Evolutionary conservation across 2,329 filamentous ascomycete species (phyloP).

Genomic region (Cladosporium sphaerospermum): DNA sequence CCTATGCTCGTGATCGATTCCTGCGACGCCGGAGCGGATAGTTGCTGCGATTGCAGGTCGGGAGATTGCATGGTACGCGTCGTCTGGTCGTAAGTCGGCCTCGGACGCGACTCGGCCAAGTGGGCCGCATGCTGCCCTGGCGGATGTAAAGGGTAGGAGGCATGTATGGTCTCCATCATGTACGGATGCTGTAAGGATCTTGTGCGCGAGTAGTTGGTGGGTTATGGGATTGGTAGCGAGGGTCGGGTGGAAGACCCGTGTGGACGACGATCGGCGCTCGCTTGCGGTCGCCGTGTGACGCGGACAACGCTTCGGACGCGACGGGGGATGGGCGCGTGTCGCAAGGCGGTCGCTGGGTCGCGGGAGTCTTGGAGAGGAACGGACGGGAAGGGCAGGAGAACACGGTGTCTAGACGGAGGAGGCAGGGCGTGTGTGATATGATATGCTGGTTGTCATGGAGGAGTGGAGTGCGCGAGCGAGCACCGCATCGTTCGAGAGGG

Average conservation of each 20-base stretch:
- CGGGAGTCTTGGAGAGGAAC: neutral
- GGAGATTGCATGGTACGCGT: conserved; percentile 22
- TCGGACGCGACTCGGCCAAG: conserved; percentile 6
- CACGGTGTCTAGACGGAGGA: neutral
- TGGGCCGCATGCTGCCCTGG: conserved; percentile 1
- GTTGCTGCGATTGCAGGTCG: conserved; percentile 14
- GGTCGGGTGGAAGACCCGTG: conserved; percentile 6
- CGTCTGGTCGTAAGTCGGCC: conserved; percentile 13
- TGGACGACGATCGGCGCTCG: neutral
- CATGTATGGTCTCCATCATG: conserved; percentile 16
- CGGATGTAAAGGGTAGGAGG: conserved; percentile 15
- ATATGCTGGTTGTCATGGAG: neutral
- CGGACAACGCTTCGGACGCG: conserved; percentile 4
- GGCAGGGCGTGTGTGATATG: neutral
- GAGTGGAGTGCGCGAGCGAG: neutral
- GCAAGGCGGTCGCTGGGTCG: neutral
- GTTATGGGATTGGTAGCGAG: neutral
- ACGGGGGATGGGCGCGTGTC: neutral
- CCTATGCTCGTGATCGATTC: conserved; percentile 24
- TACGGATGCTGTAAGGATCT: neutral
- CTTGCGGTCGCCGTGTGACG: neutral
- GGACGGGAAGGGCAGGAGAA: neutral
- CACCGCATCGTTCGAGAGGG: neutral
- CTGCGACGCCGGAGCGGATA: conserved; percentile 27
- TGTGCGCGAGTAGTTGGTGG: neutral